Base-by-base conservation (phyloP, 768 basidiomycete genomes). In the Mrakia hoshinonis region DNA sequence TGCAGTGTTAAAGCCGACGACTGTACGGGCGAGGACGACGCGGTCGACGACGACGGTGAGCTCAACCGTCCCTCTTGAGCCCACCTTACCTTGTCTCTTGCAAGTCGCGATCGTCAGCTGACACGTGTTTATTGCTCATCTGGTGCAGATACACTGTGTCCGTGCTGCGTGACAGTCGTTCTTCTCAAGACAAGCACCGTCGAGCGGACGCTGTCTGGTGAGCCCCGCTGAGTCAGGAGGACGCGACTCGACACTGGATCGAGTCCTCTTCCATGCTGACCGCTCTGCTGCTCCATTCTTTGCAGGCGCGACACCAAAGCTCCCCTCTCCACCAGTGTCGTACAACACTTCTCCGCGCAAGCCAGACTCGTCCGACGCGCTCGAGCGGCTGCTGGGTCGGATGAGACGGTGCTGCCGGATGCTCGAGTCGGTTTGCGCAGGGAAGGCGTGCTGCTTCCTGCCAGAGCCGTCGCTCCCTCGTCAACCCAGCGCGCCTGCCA, bases 121-220 rank as follows among this genome's bases (percentile, higher is more conserved):
- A n/a, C n/a, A n/a, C n/a, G n/a, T n/a, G n/a, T n/a, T n/a, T n/a
- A n/a, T n/a, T n/a, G n/a, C n/a, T n/a, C n/a, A n/a, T n/a, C 9
- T 54, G 24, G 20, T n/a, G n/a, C 43, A 65, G 63, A 65, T 38
- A 46, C 63, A 4, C 63, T 65, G 24, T 65, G 63, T 20, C 36
- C 43, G 4, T 65, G 63, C 26, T 65, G 63, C 63, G 63, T 65
- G 39, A 20, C 20, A n/a, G 3, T 47, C 22, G 39, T 65, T 26
- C n/a, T 65, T n/a, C 20, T 24, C 15, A 11, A 48, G 11, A 2
- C 43, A 22, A 31, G 24, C 1, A 26, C 24, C 2, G 39, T 46
- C 22, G 48, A 24, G 2, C 11, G 1, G 10, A 18, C 22, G 12
- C 46, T 61, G 12, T n/a, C 31, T 0, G 58, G 58, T 61, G 12